Conservation (phyloP, 208 protist genomes). For the Trypanosoma theileri region DNA sequence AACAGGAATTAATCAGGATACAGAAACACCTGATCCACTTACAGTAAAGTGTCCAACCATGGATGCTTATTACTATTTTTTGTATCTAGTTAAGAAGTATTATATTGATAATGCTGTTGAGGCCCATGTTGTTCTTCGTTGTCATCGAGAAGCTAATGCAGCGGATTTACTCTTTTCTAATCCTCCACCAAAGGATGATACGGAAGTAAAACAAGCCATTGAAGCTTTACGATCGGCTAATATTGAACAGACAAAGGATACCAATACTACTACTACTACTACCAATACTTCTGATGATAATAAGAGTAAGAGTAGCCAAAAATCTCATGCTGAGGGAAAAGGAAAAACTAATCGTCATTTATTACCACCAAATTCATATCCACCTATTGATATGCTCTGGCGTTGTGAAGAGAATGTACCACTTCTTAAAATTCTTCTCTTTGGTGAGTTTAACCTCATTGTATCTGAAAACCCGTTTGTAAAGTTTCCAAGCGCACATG, state of each 20-base stretch:
- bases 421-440: conserved; percentile 76
- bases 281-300: background rate
- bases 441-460: conserved; percentile 85
- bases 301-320: background rate
- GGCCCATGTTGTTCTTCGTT: conserved; percentile 84
- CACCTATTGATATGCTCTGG: conserved; percentile 75
- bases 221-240: conserved; percentile 7
- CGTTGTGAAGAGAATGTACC: conserved; percentile 75
- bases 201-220: conserved; percentile 47
- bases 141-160: conserved; percentile 62
- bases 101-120: conserved; percentile 85
- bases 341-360: background rate
- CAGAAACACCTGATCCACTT: conserved; percentile 6
- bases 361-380: conserved; percentile 39
- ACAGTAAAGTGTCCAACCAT: conserved; percentile 38
- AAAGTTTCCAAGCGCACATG: conserved; percentile 74
- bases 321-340: background rate
- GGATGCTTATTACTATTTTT: conserved; percentile 71
- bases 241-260: background rate
- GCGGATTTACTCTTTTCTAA: conserved; percentile 71
- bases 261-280: background rate
- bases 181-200: conserved; percentile 77
- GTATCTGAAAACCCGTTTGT: conserved; percentile 82
- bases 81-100: conserved; percentile 77
- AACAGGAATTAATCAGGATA: background rate